A percentile compares a stretch with the other conserved stretches of the same genome.
phyloP scores from a whole-genome alignment of 1,139 yeast genomes.

The Geotrichum siamense region DNA sequence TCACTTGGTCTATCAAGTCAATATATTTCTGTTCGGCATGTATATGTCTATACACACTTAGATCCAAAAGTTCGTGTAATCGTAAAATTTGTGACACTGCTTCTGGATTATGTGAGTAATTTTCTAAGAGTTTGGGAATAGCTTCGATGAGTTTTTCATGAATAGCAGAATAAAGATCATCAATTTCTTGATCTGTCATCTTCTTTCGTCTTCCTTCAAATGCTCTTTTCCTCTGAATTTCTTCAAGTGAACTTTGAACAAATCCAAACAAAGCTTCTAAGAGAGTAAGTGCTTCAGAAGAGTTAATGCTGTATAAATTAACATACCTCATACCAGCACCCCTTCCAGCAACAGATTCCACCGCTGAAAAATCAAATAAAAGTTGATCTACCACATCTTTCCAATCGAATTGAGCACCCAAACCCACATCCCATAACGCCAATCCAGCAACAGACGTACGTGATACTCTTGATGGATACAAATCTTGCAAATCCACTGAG shows the following conservation, averaged over 20 bases:
- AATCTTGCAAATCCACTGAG: slow-evolving; percentile 15
- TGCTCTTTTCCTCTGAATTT: slow-evolving; percentile 15
- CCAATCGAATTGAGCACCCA: slow-evolving; percentile 23
- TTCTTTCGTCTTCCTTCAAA: slow-evolving; percentile 17
- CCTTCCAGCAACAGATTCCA: slow-evolving; percentile 19
- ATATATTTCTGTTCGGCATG: slow-evolving; percentile 23
- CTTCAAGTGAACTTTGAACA: slow-evolving; percentile 21
- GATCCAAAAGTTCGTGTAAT: slow-evolving; percentile 27
- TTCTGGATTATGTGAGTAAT: slow-evolving; percentile 27
- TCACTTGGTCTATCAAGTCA: slow-evolving; percentile 22
- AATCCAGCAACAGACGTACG: slow-evolving; percentile 23
- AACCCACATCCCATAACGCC: slow-evolving; percentile 22
- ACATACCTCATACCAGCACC: slow-evolving; percentile 18
- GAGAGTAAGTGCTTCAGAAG: slow-evolving; percentile 25
- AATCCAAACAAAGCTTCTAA: slow-evolving; percentile 31
- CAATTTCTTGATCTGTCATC: slow-evolving; percentile 16
- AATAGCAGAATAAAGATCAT: slow-evolving; percentile 21
- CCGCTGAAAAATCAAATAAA: slow-evolving; percentile 29
- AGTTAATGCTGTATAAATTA: slow-evolving; percentile 20
- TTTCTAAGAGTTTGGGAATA: slow-evolving; percentile 26
- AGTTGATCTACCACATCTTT: slow-evolving; percentile 24
- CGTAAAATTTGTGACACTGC: slow-evolving; percentile 26
- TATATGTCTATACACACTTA: slow-evolving; percentile 26
- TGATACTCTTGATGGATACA: slow-evolving; percentile 18
- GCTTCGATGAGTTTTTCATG: slow-evolving; percentile 23